phyloP scores from a whole-genome alignment of 192 early-diverging fungal genomes.

The Coemansia sp. region DNA sequence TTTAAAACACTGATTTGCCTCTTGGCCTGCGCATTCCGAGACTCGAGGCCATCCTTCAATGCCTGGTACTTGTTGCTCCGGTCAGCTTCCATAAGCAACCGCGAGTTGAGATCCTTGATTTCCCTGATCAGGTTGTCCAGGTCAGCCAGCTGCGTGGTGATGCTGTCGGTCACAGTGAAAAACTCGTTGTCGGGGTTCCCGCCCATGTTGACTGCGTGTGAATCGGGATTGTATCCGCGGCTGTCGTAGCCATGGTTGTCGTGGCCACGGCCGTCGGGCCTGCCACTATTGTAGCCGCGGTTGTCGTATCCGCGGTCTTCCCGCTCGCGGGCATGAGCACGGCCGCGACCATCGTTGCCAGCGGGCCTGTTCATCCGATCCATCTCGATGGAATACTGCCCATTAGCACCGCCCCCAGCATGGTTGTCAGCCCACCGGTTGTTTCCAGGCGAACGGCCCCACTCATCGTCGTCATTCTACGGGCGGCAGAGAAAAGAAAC shows the following conservation, averaged over 20 bases:
- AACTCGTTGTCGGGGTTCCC: conserved; percentile 4
- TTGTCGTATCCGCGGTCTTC: neutral
- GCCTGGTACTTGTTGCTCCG: neutral
- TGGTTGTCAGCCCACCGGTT: too few species aligned
- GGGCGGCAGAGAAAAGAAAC: too few species aligned
- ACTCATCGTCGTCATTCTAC: neutral
- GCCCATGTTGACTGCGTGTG: neutral
- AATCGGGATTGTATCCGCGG: neutral
- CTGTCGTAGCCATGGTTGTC: neutral
- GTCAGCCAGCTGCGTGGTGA: conserved; percentile 11
- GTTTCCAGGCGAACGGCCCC: too few species aligned
- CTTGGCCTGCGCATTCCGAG: conserved; percentile 8
- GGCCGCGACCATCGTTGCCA: neutral
- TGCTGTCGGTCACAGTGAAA: conserved; percentile 3
- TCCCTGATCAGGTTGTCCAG: conserved; percentile 8
- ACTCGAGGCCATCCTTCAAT: conserved; percentile 4
- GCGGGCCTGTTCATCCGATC: neutral
- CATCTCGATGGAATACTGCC: neutral
- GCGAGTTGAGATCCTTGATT: conserved; percentile 2
- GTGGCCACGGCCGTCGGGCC: neutral
- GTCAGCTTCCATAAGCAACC: neutral
- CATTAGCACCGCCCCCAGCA: too few species aligned
- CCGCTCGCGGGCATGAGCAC: too few species aligned
- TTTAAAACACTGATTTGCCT: conserved; percentile 11
- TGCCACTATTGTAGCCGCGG: neutral